A percentile compares a stretch with the other conserved stretches of the same genome.
Evolutionary conservation across 2,329 filamentous ascomycete genomes (phyloP).

Genomic region (Rhinocladiella mackenziei): DNA sequence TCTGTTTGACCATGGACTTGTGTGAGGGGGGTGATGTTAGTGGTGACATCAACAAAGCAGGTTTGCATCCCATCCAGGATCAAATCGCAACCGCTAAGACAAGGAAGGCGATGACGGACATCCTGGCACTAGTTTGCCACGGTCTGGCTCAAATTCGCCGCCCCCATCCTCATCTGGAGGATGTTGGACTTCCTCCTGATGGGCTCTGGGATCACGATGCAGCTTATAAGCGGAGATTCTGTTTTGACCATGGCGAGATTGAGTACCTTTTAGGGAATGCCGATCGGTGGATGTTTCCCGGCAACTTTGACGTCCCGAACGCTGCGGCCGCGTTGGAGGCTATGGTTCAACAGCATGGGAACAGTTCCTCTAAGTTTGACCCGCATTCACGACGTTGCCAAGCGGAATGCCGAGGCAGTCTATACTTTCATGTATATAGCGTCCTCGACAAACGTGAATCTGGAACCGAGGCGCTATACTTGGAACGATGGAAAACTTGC

Average conservation of each 20-base stretch:
- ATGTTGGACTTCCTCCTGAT: constrained; percentile 10
- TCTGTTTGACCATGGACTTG: no score
- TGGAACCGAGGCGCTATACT: background rate
- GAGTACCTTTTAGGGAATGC: constrained; percentile 14
- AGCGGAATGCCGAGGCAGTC: constrained; percentile 1
- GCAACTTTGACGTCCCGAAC: constrained; percentile 6
- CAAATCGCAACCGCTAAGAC: no score
- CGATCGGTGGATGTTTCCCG: constrained; percentile 11
- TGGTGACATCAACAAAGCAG: no score
- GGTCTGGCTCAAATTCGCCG: no score
- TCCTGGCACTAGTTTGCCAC: no score
- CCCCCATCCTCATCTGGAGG: background rate
- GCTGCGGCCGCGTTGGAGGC: constrained; percentile 1
- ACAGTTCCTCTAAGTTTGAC: constrained; percentile 5
- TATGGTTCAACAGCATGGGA: constrained; percentile 6
- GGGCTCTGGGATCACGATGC: constrained; percentile 6
- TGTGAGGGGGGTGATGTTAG: no score
- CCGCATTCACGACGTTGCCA: background rate
- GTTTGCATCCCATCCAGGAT: no score
- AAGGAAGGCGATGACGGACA: no score
- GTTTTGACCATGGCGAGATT: constrained; percentile 5
- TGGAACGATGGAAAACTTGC: constrained; percentile 2
- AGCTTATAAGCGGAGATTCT: constrained; percentile 8
- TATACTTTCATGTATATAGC: background rate
- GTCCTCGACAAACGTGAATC: background rate